Percentiles rank a stretch among this genome's conserved stretches.
Evolutionary conservation across 129 eudicot species (phyloP).

Genomic region (Artemisia annua): DNA sequence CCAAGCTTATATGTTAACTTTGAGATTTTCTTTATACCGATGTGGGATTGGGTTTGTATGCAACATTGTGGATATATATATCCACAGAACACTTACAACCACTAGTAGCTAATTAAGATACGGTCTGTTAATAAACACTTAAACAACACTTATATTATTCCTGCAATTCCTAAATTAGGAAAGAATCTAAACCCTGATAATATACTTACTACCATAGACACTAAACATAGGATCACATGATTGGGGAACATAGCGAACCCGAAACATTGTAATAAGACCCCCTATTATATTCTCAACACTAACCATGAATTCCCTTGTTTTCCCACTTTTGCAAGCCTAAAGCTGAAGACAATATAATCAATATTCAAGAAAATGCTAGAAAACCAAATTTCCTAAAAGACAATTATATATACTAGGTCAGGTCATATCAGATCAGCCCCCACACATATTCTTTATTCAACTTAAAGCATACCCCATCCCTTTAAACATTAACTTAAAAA

Average conservation of each 20-base stretch:
- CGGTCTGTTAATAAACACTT: background rate
- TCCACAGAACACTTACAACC: background rate
- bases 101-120: background rate
- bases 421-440: slow-evolving; percentile 38
- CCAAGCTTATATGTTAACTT: background rate
- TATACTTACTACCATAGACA: slow-evolving; percentile 20
- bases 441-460: slow-evolving; percentile 30
- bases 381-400: slow-evolving; percentile 17
- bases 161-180: slow-evolving; percentile 9
- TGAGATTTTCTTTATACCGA: too few species aligned
- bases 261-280: slow-evolving; percentile 8
- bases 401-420: slow-evolving; percentile 11
- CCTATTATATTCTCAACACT: slow-evolving; percentile 1
- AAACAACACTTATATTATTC: background rate
- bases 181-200: slow-evolving; percentile 12
- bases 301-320: slow-evolving; percentile 25
- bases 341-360: slow-evolving; percentile 14
- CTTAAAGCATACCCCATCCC: slow-evolving; percentile 20
- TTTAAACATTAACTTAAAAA: background rate
- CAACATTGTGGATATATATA: too few species aligned
- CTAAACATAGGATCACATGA: slow-evolving; percentile 13
- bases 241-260: slow-evolving; percentile 23
- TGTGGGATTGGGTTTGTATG: too few species aligned
- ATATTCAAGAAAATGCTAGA: slow-evolving; percentile 18
- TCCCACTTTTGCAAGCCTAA: slow-evolving; percentile 24